These are phyloP conservation scores for Boletus tylopilopsis DNA, from an alignment of 768 basidiomycete species.

Conservation along the genomic window DNA sequence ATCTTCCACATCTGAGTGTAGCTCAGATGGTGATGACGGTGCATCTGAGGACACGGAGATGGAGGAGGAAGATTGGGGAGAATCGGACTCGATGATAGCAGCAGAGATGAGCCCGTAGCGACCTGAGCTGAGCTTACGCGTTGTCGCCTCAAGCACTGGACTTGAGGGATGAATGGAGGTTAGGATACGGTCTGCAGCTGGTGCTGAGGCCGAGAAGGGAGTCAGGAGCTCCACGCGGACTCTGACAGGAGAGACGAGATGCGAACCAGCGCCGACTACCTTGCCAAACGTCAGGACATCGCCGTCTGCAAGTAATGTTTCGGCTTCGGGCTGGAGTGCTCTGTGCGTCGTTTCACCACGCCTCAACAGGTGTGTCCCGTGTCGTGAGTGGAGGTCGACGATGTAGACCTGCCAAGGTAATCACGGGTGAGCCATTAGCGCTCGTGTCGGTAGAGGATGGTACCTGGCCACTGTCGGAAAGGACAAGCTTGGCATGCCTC, in stretches of 20 bases:
- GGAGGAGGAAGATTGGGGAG: conserved; percentile 35
- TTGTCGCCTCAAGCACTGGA: conserved; percentile 21
- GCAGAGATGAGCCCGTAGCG: conserved; percentile 56
- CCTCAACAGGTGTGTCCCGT: conserved; percentile 68
- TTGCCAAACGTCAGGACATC: conserved; percentile 78
- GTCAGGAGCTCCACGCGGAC: conserved; percentile 54
- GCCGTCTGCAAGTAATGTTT: conserved; percentile 58
- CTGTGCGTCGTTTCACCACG: conserved; percentile 46
- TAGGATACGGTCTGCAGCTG: conserved; percentile 11
- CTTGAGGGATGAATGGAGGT: conserved; percentile 26
- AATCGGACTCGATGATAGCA: conserved; percentile 26
- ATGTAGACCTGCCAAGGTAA: conserved; percentile 51
- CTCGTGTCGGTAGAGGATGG: conserved; percentile 12
- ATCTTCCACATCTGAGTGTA: conserved; percentile 57
- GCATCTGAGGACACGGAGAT: conserved; percentile 37
- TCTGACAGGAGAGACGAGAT: conserved; percentile 59
- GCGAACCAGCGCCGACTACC: conserved; percentile 59
- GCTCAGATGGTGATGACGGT: conserved; percentile 30
- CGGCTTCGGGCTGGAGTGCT: conserved; percentile 50
- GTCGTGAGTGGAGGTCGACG: conserved; percentile 69
- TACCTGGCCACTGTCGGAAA: conserved; percentile 70
- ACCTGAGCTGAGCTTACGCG: conserved; percentile 43
- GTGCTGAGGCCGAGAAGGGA: conserved; percentile 11
- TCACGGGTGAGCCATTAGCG: conserved; percentile 9
- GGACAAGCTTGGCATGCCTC: conserved; percentile 72